Conservation (phyloP, 192 early-diverging fungal genomes). For the Coemansia sp. region DNA sequence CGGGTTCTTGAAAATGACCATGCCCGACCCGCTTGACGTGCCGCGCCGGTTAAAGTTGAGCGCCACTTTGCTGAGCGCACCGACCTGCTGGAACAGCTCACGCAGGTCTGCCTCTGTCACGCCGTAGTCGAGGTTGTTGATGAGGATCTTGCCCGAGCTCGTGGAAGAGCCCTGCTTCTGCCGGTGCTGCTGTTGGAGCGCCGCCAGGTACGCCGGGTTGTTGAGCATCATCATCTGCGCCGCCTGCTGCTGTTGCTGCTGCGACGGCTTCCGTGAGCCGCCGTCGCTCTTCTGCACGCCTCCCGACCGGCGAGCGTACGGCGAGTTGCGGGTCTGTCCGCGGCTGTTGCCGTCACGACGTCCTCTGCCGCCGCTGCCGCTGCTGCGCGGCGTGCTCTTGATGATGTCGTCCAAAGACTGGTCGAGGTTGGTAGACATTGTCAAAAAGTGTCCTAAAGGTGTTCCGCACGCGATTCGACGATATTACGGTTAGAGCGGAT, state of each 20-base stretch:
- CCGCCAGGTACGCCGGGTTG: constrained; percentile 33
- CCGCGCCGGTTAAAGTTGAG: constrained; percentile 44
- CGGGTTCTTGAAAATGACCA: constrained; percentile 44
- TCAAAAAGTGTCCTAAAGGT: neutral
- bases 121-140: constrained; percentile 51
- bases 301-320: constrained; percentile 39
- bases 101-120: constrained; percentile 47
- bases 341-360: constrained; percentile 20
- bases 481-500: neutral
- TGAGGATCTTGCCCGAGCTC: constrained; percentile 33
- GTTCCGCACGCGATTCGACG: neutral
- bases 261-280: neutral
- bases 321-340: constrained; percentile 42
- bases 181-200: constrained; percentile 23
- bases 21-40: constrained; percentile 44
- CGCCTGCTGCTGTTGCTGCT: constrained; percentile 21
- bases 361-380: constrained; percentile 5
- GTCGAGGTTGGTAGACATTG: constrained; percentile 52
- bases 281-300: constrained; percentile 37
- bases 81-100: constrained; percentile 45
- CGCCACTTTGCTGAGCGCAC: constrained; percentile 20
- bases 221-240: constrained; percentile 45
- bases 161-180: constrained; percentile 13
- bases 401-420: constrained; percentile 55
- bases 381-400: constrained; percentile 25